Conservation (phyloP, 169 alveolate species). For the Babesia divergens region DNA sequence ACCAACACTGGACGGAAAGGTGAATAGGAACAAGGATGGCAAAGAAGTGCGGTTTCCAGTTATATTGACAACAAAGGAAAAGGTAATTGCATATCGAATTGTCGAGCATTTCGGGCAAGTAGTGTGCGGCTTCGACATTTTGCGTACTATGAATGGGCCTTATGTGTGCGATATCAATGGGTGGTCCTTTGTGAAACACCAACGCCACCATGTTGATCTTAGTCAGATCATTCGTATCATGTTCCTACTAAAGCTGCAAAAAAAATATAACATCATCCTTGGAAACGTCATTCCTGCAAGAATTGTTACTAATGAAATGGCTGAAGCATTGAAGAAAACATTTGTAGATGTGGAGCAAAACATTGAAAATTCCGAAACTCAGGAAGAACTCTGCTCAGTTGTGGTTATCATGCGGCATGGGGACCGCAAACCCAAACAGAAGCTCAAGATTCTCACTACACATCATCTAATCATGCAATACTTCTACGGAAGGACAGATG, state of each 20-base stretch:
- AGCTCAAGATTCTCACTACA: constrained; percentile 88
- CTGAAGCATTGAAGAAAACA: constrained; percentile 66
- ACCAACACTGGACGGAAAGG: constrained; percentile 92
- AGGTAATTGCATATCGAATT: constrained; percentile 89
- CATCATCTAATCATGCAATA: constrained; percentile 80
- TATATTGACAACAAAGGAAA: constrained; percentile 89
- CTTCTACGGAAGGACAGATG: constrained; percentile 64
- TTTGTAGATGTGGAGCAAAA: constrained; percentile 61
- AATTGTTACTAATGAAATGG: constrained; percentile 60
- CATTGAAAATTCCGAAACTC: constrained; percentile 48
- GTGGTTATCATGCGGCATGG: constrained; percentile 97
- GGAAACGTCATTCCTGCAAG: constrained; percentile 68
- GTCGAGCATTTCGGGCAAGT: constrained; percentile 91
- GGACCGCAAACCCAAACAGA: constrained; percentile 96
- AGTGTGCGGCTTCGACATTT: constrained; percentile 91
- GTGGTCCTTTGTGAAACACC: constrained; percentile 93
- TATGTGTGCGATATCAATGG: constrained; percentile 98
- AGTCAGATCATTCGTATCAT: constrained; percentile 80
- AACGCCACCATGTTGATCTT: constrained; percentile 92
- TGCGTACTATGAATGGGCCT: constrained; percentile 87
- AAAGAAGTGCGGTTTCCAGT: constrained; percentile 96
- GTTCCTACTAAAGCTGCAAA: constrained; percentile 70
- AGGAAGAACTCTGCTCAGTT: constrained; percentile 92
- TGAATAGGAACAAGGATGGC: constrained; percentile 86
- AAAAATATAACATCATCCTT: constrained; percentile 66